Evolutionary conservation across 257 asterid species (phyloP), one percentile per base, ranked within the genome.

Genomic region (Jacaranda copaia): DNA sequence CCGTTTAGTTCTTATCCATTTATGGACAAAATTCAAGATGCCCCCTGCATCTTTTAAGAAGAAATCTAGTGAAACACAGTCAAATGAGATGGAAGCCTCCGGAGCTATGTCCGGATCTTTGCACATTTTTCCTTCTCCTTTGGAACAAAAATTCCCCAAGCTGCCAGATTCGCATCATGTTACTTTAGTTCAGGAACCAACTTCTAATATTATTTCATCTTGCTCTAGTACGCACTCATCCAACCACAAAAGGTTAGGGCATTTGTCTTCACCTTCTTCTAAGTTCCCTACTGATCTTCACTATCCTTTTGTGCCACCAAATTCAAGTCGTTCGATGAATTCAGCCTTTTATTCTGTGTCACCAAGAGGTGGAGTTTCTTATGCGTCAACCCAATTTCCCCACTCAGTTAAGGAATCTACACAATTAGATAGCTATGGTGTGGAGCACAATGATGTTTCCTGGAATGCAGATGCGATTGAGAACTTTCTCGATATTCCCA

Each of bases 41-140:
- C 77, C 79, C 46, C 88, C 87, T 57, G 70, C 88, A 70, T 78
- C 84, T 66, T 83, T 74, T 57, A 74, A 76, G 78, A 85, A 67
- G 62, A 83, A 87, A 76, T 76, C 81, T 49, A 53, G 74, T 74
- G 86, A 84, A 74, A 51, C 79, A 40, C 79, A 81, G 43, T 67
- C 81, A 40, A 72, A 73, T 79, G 78, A 77, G 80, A 83, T 85
- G 87, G 89, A 86, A 74, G 84, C 81, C 73, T 84, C 92, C 46
- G 45, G 46, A 77, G 69, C 84, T 56, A 58, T 79, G 83, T 68
- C 84, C 8, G 66, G 85, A 36, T 72, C 90, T 75, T 45, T 87
- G 43, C 79, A 80, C 63, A 73, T 75, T 72, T 68, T 84, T 72
- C 89, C 92, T 70, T 79, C 88, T 78, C 78, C 84, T 62, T 69